Percentiles rank a stretch among this genome's conserved stretches.
Evolutionary conservation across 345 rosid species (phyloP).

Genomic region (Boechera stricta): DNA sequence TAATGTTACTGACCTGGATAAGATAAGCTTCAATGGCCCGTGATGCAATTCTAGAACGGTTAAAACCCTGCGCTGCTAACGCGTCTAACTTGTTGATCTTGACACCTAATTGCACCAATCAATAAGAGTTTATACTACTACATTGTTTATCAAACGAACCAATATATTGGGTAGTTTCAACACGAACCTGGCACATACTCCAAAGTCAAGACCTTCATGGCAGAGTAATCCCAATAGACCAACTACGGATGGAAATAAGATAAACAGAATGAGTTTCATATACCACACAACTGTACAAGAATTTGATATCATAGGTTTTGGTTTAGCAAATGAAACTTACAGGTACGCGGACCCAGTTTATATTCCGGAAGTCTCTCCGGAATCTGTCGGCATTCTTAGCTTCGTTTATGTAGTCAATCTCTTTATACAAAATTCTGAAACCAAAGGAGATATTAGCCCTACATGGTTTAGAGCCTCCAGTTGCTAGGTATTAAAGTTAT

Average conservation of each 20-base stretch:
- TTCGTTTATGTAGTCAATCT: conserved; percentile 95
- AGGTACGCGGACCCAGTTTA: conserved; percentile 95
- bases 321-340: conserved; percentile 56
- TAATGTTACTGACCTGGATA: conserved; percentile 72
- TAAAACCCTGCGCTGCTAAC: conserved; percentile 65
- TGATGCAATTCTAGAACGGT: conserved; percentile 81
- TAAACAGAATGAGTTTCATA: conserved; percentile 14
- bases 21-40: conserved; percentile 89
- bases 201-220: conserved; percentile 89
- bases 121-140: background rate
- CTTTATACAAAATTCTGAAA: conserved; percentile 87
- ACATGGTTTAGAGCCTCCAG: conserved; percentile 11
- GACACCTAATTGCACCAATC: conserved; percentile 57
- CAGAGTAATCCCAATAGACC: conserved; percentile 94
- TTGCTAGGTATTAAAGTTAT: conserved; percentile 11
- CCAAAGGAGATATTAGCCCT: conserved; percentile 34
- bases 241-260: conserved; percentile 52
- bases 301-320: conserved; percentile 9
- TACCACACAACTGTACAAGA: background rate
- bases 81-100: conserved; percentile 70
- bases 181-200: conserved; percentile 92
- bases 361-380: conserved; percentile 87
- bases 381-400: conserved; percentile 93
- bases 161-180: conserved; percentile 36
- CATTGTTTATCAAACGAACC: conserved; percentile 15